phyloP scores from a whole-genome alignment of 1,284 basidiomycete genomes.

The Boletus semigastroideus region DNA sequence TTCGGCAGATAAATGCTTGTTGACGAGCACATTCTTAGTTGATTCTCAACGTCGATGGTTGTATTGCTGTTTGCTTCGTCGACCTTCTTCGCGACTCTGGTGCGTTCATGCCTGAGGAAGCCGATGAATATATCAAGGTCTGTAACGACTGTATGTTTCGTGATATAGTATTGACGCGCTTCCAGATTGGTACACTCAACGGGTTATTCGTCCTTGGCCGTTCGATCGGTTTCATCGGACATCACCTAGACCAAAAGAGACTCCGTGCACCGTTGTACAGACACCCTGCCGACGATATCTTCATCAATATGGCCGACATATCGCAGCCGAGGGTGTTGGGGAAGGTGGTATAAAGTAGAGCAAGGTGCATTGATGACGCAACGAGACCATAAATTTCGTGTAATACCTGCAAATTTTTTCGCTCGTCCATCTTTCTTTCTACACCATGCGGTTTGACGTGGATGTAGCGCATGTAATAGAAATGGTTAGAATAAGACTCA shows the following conservation, averaged over 20 bases:
- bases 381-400: slow-evolving; percentile 10
- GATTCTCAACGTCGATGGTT: slow-evolving; percentile 96
- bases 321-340: slow-evolving; percentile 76
- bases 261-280: slow-evolving; percentile 91
- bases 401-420: slow-evolving; percentile 29
- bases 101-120: slow-evolving; percentile 95
- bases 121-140: slow-evolving; percentile 93
- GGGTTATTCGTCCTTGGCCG: slow-evolving; percentile 97
- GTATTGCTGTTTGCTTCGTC: slow-evolving; percentile 97
- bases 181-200: slow-evolving; percentile 84
- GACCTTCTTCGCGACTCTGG: slow-evolving; percentile 92
- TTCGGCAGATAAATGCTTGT: background rate
- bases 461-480: background rate
- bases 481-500: background rate
- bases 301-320: slow-evolving; percentile 83
- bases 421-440: background rate
- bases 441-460: too few relatives aligned
- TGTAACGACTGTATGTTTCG: slow-evolving; percentile 13
- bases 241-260: slow-evolving; percentile 94
- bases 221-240: slow-evolving; percentile 96
- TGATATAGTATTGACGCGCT: slow-evolving; percentile 6
- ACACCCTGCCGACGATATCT: slow-evolving; percentile 85
- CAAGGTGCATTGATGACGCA: background rate
- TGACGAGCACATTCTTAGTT: slow-evolving; percentile 41
- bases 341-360: slow-evolving; percentile 40